phyloP scores from a whole-genome alignment of 371 early-diverging fungal species.

The Nematocida sp. region DNA sequence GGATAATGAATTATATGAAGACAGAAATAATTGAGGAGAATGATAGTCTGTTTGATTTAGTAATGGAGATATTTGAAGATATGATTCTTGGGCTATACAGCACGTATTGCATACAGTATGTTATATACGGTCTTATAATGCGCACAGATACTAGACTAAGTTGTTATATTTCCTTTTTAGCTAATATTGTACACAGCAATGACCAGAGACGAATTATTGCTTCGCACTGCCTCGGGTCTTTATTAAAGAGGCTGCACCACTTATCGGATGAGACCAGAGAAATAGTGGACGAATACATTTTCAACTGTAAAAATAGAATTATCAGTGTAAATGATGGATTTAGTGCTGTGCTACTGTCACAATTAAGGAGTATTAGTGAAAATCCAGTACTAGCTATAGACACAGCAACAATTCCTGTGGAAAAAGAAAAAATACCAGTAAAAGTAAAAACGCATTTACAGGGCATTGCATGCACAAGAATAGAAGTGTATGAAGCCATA shows the following conservation, averaged over 20 bases:
- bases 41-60: neutral
- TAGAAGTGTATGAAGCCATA: neutral
- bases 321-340: neutral
- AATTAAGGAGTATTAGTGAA: neutral
- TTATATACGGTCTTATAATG: neutral
- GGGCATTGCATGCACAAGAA: neutral
- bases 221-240: neutral
- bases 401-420: neutral
- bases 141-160: neutral
- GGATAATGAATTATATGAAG: neutral
- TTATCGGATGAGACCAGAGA: neutral
- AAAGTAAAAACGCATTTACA: neutral
- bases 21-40: neutral
- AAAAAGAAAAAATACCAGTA: neutral
- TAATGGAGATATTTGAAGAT: constrained; percentile 21
- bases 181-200: neutral
- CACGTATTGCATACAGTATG: neutral
- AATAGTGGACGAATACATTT: neutral
- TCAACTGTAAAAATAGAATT: neutral
- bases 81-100: neutral
- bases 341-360: neutral
- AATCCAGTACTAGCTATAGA: neutral
- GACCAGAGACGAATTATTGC: constrained; percentile 1
- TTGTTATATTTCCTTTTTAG: neutral
- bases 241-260: neutral